A percentile compares a stretch with the other conserved stretches of the same genome.
phyloP scores from a whole-genome alignment of 225 moss, liverwort and hornwort genomes.

The Polytrichum commune region DNA sequence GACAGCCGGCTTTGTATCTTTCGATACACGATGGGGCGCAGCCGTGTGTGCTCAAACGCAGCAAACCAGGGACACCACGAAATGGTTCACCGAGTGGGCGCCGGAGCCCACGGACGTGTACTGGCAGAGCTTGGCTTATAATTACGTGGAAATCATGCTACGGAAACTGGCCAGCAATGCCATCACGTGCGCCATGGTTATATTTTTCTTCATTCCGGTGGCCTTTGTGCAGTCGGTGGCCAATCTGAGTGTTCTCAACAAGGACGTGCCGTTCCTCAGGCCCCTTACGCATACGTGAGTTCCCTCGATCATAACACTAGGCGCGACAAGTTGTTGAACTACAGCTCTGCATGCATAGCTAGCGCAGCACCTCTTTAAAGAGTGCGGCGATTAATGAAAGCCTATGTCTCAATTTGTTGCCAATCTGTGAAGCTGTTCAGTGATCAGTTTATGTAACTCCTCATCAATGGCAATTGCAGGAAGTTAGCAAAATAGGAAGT shows the following conservation, averaged over 20 bases:
- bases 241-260: slow-evolving; percentile 59
- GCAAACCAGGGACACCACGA: slow-evolving; percentile 65
- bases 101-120: slow-evolving; percentile 85
- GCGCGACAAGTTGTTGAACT: no score
- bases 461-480: no score
- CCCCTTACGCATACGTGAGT: slow-evolving; percentile 51
- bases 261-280: slow-evolving; percentile 43
- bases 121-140: slow-evolving; percentile 70
- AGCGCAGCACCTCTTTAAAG: no score
- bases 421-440: no score
- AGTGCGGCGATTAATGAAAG: no score
- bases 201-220: slow-evolving; percentile 78
- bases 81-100: slow-evolving; percentile 82
- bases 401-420: no score
- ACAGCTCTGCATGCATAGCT: no score
- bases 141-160: slow-evolving; percentile 38
- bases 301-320: background rate
- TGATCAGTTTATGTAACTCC: no score
- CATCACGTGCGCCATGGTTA: slow-evolving; percentile 38
- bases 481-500: no score
- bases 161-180: slow-evolving; percentile 38
- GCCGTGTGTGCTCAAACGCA: slow-evolving; percentile 86
- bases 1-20: slow-evolving; percentile 78
- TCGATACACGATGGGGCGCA: slow-evolving; percentile 79
- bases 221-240: slow-evolving; percentile 78